A percentile compares a stretch with the other conserved stretches of the same genome.
phyloP scores from a whole-genome alignment of 805 yeast genomes.

The Komagataella kurtzmanii region DNA sequence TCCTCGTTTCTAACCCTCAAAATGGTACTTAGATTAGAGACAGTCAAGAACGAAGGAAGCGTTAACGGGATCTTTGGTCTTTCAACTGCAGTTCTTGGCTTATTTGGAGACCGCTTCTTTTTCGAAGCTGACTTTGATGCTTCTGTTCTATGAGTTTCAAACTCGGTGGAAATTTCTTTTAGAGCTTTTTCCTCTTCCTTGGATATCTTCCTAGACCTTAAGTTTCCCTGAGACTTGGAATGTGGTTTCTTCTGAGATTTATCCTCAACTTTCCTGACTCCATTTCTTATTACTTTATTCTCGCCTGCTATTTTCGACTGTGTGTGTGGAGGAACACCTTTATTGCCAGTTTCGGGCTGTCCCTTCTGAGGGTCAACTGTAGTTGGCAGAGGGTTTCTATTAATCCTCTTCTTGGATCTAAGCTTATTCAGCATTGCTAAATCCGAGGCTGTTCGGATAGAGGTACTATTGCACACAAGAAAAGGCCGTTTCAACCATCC shows the following conservation, averaged over 20 bases:
- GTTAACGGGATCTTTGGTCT: slow-evolving; percentile 11
- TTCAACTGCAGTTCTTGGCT: not conserved
- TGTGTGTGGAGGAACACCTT: not conserved
- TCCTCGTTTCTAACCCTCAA: slow-evolving; percentile 51
- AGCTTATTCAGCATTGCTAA: not conserved
- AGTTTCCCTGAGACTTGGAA: not conserved
- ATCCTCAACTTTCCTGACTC: not conserved
- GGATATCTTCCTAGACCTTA: not conserved
- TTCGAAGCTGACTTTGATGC: not conserved
- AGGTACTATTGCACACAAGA: not conserved
- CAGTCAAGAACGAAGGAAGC: slow-evolving; percentile 69
- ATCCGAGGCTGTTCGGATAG: not conserved
- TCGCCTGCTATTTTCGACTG: not conserved
- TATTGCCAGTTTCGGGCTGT: not conserved
- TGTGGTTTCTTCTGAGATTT: not conserved
- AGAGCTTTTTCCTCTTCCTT: not conserved
- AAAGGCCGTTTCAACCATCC: not conserved
- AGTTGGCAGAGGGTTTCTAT: not conserved
- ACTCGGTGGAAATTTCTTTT: not conserved
- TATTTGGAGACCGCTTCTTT: not conserved
- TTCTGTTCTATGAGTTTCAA: not conserved
- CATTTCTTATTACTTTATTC: not conserved
- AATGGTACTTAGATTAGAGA: slow-evolving; percentile 65
- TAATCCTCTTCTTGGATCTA: not conserved
- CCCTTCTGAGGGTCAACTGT: not conserved